Conservation (phyloP, 768 basidiomycete species). For the Lentinula sp. region DNA sequence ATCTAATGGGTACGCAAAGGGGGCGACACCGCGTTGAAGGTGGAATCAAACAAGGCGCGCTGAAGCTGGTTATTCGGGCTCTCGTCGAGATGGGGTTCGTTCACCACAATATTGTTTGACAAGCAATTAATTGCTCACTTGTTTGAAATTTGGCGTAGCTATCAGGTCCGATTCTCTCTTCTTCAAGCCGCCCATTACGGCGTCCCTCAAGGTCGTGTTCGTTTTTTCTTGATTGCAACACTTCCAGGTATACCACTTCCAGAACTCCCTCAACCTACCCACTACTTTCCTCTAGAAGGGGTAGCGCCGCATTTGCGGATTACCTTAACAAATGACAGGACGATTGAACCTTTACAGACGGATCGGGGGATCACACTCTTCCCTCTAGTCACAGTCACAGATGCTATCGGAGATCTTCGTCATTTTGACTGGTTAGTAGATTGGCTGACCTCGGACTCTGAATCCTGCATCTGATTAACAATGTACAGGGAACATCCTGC, state of each 20-base stretch:
- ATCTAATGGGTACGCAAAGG: constrained; percentile 33
- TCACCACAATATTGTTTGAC: not conserved
- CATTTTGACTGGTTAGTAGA: constrained; percentile 63
- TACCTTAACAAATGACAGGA: constrained; percentile 25
- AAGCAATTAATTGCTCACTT: not conserved
- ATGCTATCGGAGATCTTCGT: constrained; percentile 71
- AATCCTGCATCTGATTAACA: not conserved
- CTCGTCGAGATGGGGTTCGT: constrained; percentile 62
- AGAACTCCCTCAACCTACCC: constrained; percentile 49
- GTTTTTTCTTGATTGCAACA: constrained; percentile 52
- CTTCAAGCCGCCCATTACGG: constrained; percentile 55
- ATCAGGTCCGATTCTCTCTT: constrained; percentile 45
- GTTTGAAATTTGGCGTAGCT: constrained; percentile 22
- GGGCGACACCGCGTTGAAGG: constrained; percentile 44
- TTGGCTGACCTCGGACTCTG: not conserved
- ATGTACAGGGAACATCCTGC: constrained; percentile 30
- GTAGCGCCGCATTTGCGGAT: constrained; percentile 42
- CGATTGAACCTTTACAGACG: constrained; percentile 38
- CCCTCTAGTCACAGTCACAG: constrained; percentile 53
- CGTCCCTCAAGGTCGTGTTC: constrained; percentile 45
- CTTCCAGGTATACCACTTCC: constrained; percentile 36
- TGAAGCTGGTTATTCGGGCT: constrained; percentile 60
- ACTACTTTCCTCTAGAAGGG: constrained; percentile 40
- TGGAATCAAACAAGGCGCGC: constrained; percentile 66
- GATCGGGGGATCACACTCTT: constrained; percentile 49